Evolutionary conservation across 2,329 filamentous ascomycete species (phyloP), one percentile per base, ranked within the genome.

Genomic region (Cladosporium sphaerospermum): DNA sequence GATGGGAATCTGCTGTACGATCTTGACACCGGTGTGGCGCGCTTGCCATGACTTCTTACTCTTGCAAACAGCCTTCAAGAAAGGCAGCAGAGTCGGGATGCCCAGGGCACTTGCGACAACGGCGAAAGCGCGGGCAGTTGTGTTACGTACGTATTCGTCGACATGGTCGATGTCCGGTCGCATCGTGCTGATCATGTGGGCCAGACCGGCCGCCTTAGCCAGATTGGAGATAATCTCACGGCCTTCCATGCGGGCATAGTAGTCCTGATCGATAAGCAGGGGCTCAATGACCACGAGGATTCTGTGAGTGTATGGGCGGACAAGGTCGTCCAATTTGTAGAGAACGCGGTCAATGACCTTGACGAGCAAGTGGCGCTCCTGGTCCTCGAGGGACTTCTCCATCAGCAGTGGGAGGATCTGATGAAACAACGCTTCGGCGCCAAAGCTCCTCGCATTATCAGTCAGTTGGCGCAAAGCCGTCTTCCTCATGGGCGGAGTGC

Each of bases 41-140:
- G 93, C 93, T 69, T 97, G 91, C 93, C 93, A 99, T 53, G 93
- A 97, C 73, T 99, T 99, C 74, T 97, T 97, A 74, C 90, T 96
- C 69, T 90, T 85, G 69, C 93, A 99, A 14, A 99, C 93, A 56
- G 95, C 93, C 64, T 91, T 84, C 40, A 99, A 77, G 78, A 99
- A 99, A 2, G 93, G 93, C 23, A 99, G 81, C 44, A 99, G 82
- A 9, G 93, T 91, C 3, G 93, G 93, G 53, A 99, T 99, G 45
- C 93, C 93, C 6, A 99, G 82, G 14, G 93, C 93, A 16, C 92
- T 96, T 2, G 93, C 93, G 36, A 99, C 93, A 6, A 99, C 93
- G 23, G 93, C 93, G 67, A 99, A 99, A 1, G 93, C 93, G 75
- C 93, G 81, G 52, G 93, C 93, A 2, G 93, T 99, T 1, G 93